Evolutionary conservation across 83 land plant genomes (phyloP), one percentile per base, ranked within the genome.

Genomic region (Larix sibirica): DNA sequence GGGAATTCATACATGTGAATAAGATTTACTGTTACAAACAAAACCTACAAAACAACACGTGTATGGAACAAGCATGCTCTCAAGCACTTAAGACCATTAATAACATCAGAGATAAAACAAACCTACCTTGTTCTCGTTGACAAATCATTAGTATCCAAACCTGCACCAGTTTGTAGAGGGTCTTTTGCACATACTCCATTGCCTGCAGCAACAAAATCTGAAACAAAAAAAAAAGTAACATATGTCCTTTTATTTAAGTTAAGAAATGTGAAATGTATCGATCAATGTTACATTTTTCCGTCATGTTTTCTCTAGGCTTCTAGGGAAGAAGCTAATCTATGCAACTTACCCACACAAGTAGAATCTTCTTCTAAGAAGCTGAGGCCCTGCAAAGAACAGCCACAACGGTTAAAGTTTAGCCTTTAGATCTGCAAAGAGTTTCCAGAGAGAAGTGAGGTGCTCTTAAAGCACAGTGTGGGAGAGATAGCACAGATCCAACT

Each of bases 291-390:
- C 33, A 64, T 38, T 40, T 40, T 33, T 70, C 47, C 0, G 4
- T 36, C 42, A 70, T 70, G 50, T 40, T 23, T 38, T 70, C 0
- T 70, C 23, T 38, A 28, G 10, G 23, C 7, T n/a, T 70, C 20
- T n/a, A 13, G 7, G 18, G 7, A 38, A 68, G 42, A 68, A 68
- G 31, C 73, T 68, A 13, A 16, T 65, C 14, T 33, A 33, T 31
- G 1, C 6, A 14, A 20, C 50, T 70, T 70, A 70, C 75, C 50
- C 50, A 36, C 50, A 20, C 6, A 31, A 18, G 23, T 38, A 36
- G 75, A 31, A 70, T 70, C 75, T 70, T 38, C 75, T 18, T 70
- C 75, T 20, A 70, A 38, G 33, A 70, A 70, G 75, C 75, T 70
- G 8, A 70, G 50, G 47, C 75, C 50, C 47, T 70, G 75, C 42